Evolutionary conservation across 768 basidiomycete species (phyloP).

Genomic region (Naganishia kalamii): DNA sequence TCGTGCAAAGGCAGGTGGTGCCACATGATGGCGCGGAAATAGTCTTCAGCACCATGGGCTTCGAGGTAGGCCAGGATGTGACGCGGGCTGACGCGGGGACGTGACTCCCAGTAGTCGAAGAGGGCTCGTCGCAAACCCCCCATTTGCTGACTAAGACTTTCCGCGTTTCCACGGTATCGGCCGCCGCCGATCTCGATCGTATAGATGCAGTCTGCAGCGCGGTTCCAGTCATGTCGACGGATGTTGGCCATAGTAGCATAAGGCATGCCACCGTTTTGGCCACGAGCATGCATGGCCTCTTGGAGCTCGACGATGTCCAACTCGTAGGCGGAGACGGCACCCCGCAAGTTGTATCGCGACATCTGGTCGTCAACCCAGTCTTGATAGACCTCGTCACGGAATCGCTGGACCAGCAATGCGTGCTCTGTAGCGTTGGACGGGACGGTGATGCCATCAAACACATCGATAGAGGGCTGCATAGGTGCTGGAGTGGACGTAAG

Average conservation of each 20-base stretch:
- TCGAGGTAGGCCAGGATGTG: neutral
- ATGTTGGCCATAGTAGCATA: neutral
- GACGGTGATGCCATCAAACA: neutral
- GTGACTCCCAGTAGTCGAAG: neutral
- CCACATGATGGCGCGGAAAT: neutral
- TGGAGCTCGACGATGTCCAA: neutral
- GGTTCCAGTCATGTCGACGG: neutral
- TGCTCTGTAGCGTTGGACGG: neutral
- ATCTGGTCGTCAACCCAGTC: neutral
- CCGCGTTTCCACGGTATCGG: neutral
- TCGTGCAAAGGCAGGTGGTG: neutral
- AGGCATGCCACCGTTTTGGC: neutral
- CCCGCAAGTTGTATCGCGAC: neutral
- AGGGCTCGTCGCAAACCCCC: neutral
- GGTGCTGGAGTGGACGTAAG: no score
- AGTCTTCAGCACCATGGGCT: neutral
- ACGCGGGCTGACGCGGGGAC: neutral
- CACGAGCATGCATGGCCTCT: neutral
- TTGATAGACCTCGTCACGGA: neutral
- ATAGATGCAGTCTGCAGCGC: neutral
- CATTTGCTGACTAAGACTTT: no score
- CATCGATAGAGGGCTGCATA: neutral
- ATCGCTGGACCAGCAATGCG: neutral
- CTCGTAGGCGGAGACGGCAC: neutral
- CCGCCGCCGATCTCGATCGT: neutral